These are phyloP conservation scores for Monosporozyma yasuniensis DNA, from an alignment of 805 yeast species.

Conservation along the genomic window DNA sequence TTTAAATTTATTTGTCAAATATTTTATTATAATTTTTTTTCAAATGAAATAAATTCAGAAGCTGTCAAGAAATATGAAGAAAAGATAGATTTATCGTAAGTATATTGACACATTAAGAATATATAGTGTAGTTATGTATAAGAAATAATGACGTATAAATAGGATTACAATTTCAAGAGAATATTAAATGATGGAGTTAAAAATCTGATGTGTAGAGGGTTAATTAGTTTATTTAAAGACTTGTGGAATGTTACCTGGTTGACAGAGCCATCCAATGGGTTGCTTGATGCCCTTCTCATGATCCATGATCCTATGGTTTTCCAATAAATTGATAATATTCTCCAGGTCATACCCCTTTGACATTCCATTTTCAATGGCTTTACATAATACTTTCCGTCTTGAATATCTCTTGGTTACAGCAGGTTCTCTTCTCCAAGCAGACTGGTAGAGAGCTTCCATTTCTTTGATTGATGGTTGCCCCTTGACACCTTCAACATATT, in stretches of 20 bases:
- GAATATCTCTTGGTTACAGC: conserved; percentile 47
- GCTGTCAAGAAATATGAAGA: no score
- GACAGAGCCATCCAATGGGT: conserved; percentile 39
- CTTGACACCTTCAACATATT: conserved; percentile 43
- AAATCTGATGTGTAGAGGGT: background rate
- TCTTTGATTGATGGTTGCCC: conserved; percentile 45
- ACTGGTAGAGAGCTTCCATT: conserved; percentile 40
- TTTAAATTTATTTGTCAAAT: no score
- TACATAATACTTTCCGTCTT: conserved; percentile 45
- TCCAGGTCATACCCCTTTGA: conserved; percentile 37
- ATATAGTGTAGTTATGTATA: background rate
- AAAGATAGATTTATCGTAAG: background rate
- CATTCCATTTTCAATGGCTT: conserved; percentile 45
- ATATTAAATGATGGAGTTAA: background rate
- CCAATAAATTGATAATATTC: conserved; percentile 38
- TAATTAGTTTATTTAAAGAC: conserved; percentile 6
- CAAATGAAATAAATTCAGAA: no score
- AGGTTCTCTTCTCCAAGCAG: conserved; percentile 48
- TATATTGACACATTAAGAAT: background rate
- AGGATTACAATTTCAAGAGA: background rate
- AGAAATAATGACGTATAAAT: background rate
- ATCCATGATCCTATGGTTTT: conserved; percentile 36
- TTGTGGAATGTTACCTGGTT: conserved; percentile 32
- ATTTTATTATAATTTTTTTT: no score
- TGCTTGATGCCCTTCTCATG: conserved; percentile 35